These are phyloP conservation scores for Carex parvula DNA, from an alignment of 176 grass and related monocot genomes.

Conservation along the genomic window DNA sequence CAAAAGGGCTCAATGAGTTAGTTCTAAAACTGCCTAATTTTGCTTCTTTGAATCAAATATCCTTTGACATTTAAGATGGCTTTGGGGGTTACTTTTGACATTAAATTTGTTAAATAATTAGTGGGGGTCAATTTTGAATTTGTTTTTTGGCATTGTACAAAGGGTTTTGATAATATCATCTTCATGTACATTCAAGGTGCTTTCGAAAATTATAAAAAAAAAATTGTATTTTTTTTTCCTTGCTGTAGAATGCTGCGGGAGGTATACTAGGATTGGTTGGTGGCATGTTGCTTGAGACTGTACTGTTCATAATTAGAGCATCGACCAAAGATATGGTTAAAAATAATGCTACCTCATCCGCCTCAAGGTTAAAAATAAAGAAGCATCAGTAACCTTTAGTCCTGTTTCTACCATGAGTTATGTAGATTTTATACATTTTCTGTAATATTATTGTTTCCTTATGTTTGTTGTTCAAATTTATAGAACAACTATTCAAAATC, in stretches of 20 bases:
- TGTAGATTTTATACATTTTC: slow-evolving; percentile 10
- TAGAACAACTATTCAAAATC: not conserved
- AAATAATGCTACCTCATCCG: slow-evolving; percentile 21
- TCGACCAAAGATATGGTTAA: slow-evolving; percentile 45
- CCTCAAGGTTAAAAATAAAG: slow-evolving; percentile 37
- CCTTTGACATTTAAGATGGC: not conserved
- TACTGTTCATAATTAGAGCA: slow-evolving; percentile 80
- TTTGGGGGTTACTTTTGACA: not conserved
- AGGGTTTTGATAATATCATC: not conserved
- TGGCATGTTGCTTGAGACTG: slow-evolving; percentile 81
- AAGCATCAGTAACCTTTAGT: slow-evolving; percentile 44
- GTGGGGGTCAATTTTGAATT: not conserved
- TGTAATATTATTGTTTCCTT: not conserved
- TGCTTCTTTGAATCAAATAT: not conserved
- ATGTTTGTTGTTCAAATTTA: not conserved
- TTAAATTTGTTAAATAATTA: not conserved
- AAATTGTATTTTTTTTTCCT: slow-evolving; percentile 16
- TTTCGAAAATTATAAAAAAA: not conserved
- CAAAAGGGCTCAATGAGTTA: not conserved
- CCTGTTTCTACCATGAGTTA: not conserved
- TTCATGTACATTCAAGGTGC: not conserved
- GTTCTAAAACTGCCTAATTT: not conserved
- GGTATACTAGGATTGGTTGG: slow-evolving; percentile 84
- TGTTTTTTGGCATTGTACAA: not conserved
- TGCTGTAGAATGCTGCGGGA: slow-evolving; percentile 70